A percentile compares a stretch with the other conserved stretches of the same genome.
Conservation (phyloP, 2,329 filamentous ascomycete species). For the Xylaria sp. region DNA sequence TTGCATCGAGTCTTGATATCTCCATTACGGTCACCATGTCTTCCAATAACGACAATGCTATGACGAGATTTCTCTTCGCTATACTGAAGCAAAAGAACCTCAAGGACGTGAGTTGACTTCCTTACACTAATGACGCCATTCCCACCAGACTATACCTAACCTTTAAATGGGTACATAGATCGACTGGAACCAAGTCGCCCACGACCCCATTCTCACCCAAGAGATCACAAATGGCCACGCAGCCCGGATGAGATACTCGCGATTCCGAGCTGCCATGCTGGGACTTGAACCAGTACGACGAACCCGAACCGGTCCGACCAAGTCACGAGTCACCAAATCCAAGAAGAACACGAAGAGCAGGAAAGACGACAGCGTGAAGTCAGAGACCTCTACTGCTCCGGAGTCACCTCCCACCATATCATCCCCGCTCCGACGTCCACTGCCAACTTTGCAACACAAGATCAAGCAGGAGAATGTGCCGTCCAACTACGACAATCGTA, state of each 20-base stretch:
- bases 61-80: constrained; percentile 68
- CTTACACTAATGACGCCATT: not conserved
- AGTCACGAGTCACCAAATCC: constrained; percentile 58
- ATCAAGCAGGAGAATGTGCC: constrained; percentile 55
- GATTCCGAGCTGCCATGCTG: constrained; percentile 60
- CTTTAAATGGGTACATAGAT: constrained; percentile 56
- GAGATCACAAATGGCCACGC: constrained; percentile 69
- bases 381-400: constrained; percentile 46
- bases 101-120: constrained; percentile 63
- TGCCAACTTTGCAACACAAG: constrained; percentile 40
- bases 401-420: constrained; percentile 37
- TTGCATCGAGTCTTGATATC: constrained; percentile 28
- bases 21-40: constrained; percentile 56
- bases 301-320: constrained; percentile 54
- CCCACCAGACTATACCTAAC: not conserved
- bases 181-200: constrained; percentile 67
- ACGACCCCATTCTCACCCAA: constrained; percentile 63
- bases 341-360: constrained; percentile 54
- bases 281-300: constrained; percentile 61
- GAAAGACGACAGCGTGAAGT: constrained; percentile 55
- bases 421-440: constrained; percentile 31
- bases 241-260: constrained; percentile 68
- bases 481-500: constrained; percentile 45
- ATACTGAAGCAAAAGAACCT: constrained; percentile 69
- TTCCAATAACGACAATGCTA: constrained; percentile 65